Conservation (phyloP, 331 rosid species). For the Dryas integrifolia region DNA sequence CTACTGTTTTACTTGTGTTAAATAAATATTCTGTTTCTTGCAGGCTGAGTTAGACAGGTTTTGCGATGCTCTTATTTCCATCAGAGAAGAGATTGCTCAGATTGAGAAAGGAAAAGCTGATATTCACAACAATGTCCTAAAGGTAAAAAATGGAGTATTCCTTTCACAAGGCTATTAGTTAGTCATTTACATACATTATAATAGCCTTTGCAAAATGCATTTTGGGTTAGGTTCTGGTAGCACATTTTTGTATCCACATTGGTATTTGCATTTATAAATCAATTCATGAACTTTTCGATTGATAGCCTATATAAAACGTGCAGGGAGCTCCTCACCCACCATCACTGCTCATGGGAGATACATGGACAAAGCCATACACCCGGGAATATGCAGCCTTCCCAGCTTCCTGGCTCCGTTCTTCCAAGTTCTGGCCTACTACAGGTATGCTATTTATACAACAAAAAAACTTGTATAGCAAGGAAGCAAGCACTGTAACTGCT, state of each 20-base stretch:
- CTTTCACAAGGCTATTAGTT: not conserved
- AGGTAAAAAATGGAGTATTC: slow-evolving; percentile 42
- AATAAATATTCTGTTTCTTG: slow-evolving; percentile 26
- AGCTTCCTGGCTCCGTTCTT: slow-evolving; percentile 75
- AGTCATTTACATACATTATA: not conserved
- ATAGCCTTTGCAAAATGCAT: not conserved
- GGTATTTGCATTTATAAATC: not conserved
- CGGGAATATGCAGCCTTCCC: slow-evolving; percentile 96
- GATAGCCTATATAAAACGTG: slow-evolving; percentile 21
- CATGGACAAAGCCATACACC: slow-evolving; percentile 90
- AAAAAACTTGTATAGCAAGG: not conserved
- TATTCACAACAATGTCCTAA: slow-evolving; percentile 75
- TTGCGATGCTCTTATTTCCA: slow-evolving; percentile 82
- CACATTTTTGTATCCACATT: not conserved
- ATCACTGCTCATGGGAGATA: slow-evolving; percentile 88
- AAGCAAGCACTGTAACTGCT: not conserved
- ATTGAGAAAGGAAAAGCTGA: slow-evolving; percentile 93
- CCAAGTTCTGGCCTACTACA: slow-evolving; percentile 93
- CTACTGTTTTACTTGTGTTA: not conserved
- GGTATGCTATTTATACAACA: slow-evolving; percentile 41
- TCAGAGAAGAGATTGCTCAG: slow-evolving; percentile 77
- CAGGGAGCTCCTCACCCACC: slow-evolving; percentile 99
- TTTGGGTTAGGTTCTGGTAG: not conserved
- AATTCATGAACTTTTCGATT: not conserved
- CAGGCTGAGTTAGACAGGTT: slow-evolving; percentile 97